These are phyloP conservation scores for Aureobasidium sp. DNA, from an alignment of 2,329 filamentous ascomycete species.

Conservation along the genomic window DNA sequence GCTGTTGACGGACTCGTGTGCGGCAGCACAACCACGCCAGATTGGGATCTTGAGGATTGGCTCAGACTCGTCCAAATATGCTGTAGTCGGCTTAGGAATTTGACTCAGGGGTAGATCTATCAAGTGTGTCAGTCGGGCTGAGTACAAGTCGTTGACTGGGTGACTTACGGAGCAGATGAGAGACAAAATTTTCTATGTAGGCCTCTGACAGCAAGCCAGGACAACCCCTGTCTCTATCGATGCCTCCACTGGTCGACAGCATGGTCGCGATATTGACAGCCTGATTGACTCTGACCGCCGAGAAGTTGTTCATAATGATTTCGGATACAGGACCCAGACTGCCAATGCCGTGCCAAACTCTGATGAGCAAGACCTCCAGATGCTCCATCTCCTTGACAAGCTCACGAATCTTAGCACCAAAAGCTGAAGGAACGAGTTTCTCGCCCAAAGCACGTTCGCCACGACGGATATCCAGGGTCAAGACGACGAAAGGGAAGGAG, in stretches of 20 bases:
- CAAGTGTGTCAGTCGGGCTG: background rate
- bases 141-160: background rate
- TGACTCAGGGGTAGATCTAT: background rate
- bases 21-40: background rate
- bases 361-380: background rate
- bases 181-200: background rate
- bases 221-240: background rate
- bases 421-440: background rate
- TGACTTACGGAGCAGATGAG: background rate
- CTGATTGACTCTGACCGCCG: background rate
- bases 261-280: background rate
- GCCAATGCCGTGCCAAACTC: conserved; percentile 1
- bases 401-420: background rate
- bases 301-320: conserved; percentile 5
- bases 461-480: background rate
- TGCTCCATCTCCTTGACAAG: background rate
- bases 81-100: background rate
- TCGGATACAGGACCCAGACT: background rate
- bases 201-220: background rate
- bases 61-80: background rate
- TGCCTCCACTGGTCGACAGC: background rate
- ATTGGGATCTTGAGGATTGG: background rate
- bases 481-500: background rate
- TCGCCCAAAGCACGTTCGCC: background rate
- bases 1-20: background rate